Evolutionary conservation across 140 eudicot genomes (phyloP).

Genomic region (Bidens hawaiensis): DNA sequence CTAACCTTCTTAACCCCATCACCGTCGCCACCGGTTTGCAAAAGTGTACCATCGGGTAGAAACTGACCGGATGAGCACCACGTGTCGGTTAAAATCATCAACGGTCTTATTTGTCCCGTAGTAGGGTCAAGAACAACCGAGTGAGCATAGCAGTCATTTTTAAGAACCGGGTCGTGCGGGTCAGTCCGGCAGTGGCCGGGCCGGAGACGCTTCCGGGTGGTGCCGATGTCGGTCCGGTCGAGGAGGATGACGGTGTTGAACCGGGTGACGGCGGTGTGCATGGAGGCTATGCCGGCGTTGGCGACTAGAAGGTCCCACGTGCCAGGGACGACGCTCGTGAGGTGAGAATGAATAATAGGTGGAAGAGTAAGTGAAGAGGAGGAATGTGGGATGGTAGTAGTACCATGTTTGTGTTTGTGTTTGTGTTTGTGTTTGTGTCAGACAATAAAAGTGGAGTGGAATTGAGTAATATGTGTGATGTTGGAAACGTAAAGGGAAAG

Average conservation of each 20-base stretch:
- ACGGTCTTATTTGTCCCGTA: conserved; percentile 38
- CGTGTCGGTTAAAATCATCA: conserved; percentile 65
- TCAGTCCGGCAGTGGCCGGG: conserved; percentile 42
- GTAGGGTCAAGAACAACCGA: conserved; percentile 43
- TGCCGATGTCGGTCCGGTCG: conserved; percentile 67
- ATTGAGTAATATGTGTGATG: neutral
- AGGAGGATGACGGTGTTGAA: conserved; percentile 79
- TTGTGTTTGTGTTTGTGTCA: too few species aligned
- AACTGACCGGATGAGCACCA: conserved; percentile 95
- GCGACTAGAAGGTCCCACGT: conserved; percentile 70
- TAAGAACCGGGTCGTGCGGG: neutral
- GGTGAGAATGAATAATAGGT: neutral
- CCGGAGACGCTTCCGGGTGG: conserved; percentile 21
- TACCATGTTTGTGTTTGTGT: conserved; percentile 1
- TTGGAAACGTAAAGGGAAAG: neutral
- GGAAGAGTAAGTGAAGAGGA: conserved; percentile 4
- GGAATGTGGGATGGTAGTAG: neutral
- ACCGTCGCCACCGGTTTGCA: conserved; percentile 74
- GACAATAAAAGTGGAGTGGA: neutral
- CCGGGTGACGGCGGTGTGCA: conserved; percentile 91
- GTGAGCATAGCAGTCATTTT: conserved; percentile 62
- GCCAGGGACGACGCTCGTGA: conserved; percentile 45
- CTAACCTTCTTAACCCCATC: conserved; percentile 23
- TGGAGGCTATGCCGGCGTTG: conserved; percentile 81
- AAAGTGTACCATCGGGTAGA: conserved; percentile 75